Evolutionary conservation across 495 filamentous ascomycete species (phyloP).

Genomic region (Penicillium coprophilum): DNA sequence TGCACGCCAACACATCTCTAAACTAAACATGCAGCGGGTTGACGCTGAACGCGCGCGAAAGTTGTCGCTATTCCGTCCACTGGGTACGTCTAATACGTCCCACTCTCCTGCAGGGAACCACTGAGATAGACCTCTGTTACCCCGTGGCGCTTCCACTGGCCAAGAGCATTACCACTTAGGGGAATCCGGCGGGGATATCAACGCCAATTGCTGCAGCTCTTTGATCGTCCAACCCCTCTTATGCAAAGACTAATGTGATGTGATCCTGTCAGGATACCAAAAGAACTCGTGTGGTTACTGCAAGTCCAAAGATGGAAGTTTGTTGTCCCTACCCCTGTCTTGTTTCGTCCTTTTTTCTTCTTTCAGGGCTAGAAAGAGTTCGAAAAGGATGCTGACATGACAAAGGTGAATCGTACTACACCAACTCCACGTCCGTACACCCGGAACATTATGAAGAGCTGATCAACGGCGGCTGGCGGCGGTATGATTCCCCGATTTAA

Average conservation of each 20-base stretch:
- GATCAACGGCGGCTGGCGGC: conserved; percentile 86
- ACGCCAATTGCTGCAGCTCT: conserved; percentile 10
- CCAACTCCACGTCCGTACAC: conserved; percentile 63
- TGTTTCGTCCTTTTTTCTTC: conserved; percentile 4
- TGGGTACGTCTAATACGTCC: conserved; percentile 46
- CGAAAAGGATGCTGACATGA: conserved; percentile 20
- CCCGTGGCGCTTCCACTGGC: conserved; percentile 48
- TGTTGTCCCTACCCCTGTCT: conserved; percentile 28
- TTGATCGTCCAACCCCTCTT: conserved; percentile 4
- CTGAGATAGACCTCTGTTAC: conserved; percentile 32
- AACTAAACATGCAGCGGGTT: conserved; percentile 35
- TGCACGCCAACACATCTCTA: conserved; percentile 2
- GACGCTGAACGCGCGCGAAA: conserved; percentile 49
- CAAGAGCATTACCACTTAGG: conserved; percentile 16
- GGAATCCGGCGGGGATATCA: conserved; percentile 12
- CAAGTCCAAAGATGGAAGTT: conserved; percentile 53
- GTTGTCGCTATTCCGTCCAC: conserved; percentile 49
- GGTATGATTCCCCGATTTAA: conserved; percentile 47
- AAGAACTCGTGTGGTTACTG: conserved; percentile 57
- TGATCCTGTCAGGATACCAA: conserved; percentile 45
- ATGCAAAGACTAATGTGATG: conserved; percentile 19
- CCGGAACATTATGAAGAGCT: conserved; percentile 76
- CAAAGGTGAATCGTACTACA: conserved; percentile 82
- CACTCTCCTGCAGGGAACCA: conserved; percentile 36
- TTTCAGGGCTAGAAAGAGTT: not conserved